Base-by-base conservation (phyloP, 164 flowering plant species). In the Nelumbo lutea region DNA sequence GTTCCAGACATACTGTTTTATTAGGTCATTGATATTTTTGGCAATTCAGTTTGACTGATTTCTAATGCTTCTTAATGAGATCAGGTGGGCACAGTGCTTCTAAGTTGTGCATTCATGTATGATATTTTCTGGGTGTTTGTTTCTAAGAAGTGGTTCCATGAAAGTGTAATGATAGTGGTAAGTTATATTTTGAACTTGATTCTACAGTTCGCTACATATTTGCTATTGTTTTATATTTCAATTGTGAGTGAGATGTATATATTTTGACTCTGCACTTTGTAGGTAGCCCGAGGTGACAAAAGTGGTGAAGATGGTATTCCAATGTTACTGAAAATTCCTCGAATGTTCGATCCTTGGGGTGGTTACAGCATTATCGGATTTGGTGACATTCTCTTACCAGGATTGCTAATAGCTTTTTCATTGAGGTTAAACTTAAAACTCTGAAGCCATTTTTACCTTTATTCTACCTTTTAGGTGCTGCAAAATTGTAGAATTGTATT, bases 151-250 rank as follows among this genome's bases (percentile, higher is more conserved):
- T 87, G 78, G 86, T 96, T 96, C 82, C 81, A 84, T 66, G 90
- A 93, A 81, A 96, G 99, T 76, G 99, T 96, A 65, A 96, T 96
- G 99, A 90, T 96, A 82, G 98, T 88, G 85, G 99, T 96, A 61
- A 82, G 98, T 79, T 53, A 40, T 2, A 61, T 47, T 5, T 7
- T 38, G 67, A 9, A 38, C 8, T 15, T 60, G 42, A 10, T 6
- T 51, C 9, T 40, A 2, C 55, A 66, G 2, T 53, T 44, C 38
- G 46, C 59, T 51, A 6, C 11, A 13, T 42, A 15, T 5, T 43
- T 43, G 8, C 6, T 62, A 5, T 61, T 42, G 13, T 42, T 5
- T 42, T 15, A 6, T 1, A 8, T 53, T 15, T 51, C 51, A 7
- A 42, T 61, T 61, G 65, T 47, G 70, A 3, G 43, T 14, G 27